Evolutionary conservation across 768 basidiomycete genomes (phyloP), one percentile per base, ranked within the genome.

Genomic region (Suillus fuscotomentosus): DNA sequence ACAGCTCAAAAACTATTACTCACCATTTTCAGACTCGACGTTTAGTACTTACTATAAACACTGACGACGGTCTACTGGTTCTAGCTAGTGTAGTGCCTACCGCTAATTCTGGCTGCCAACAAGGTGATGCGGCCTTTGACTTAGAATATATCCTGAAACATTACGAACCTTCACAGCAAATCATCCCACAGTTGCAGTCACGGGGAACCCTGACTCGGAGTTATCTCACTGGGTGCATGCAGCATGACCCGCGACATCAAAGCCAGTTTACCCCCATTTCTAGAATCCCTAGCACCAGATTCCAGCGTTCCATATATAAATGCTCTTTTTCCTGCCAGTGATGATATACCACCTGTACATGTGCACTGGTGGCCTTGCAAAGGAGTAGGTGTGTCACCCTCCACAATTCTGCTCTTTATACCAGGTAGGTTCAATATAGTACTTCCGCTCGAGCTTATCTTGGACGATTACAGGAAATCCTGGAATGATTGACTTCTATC

Each of bases 401-500:
- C 79, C 14, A 74, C 78, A 3, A 68, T 82, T 17, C 63, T 86
- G 20, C 66, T 85, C 9, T 85, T 86, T 71, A 81, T 85, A 56
- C 85, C 85, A 67, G 84, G 84, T 81, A 42, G 43, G 61, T 42
- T 36, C 20, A 48, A 57, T 53, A 7, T 34, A 48, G 24, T 20
- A n/a, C 7, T 17, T n/a, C 41, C 34, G 10, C 22, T 5, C 13
- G 17, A 47, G 27, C 38, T 55, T 60, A 45, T 69, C 47, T 48
- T 50, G 36, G 62, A 63, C 60, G 11, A 24, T 53, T 43, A 47
- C 34, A 79, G 84, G 83, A 31, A 85, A 86, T 70, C 84, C 84
- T 1, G 91, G 91, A 8, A 76, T 91, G 17, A 65, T 88, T 39
- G 80, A 83, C 53, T 91, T 92, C 75, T 94, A 93, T 68, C 77